These are phyloP conservation scores for Scheffersomyces coipomensis DNA, from an alignment of 805 yeast genomes.

Conservation along the genomic window DNA sequence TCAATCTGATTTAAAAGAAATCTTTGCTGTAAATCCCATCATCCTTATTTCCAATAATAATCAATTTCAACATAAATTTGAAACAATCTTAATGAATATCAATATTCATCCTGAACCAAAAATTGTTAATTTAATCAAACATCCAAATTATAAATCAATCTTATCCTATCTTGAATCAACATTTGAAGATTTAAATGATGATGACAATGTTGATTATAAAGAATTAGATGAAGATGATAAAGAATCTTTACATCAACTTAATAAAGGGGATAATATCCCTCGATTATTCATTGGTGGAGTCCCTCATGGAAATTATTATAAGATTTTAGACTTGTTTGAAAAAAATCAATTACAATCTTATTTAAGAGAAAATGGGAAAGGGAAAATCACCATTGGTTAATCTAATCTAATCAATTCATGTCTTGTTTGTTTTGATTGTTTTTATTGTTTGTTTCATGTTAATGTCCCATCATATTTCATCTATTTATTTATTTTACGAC, in stretches of 20 bases:
- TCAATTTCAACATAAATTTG: constrained; percentile 11
- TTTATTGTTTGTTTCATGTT: too few species aligned
- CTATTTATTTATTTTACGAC: too few species aligned
- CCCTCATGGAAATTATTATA: constrained; percentile 28
- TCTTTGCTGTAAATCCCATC: constrained; percentile 28
- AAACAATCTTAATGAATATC: constrained; percentile 17
- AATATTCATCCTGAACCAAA: constrained; percentile 33
- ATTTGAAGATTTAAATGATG: constrained; percentile 7
- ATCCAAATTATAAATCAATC: constrained; percentile 26
- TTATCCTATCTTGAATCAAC: constrained; percentile 21
- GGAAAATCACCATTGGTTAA: constrained; percentile 21
- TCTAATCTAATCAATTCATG: too few species aligned
- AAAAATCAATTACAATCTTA: constrained; percentile 18
- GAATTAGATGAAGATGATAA: constrained; percentile 10
- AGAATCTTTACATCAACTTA: too few species aligned
- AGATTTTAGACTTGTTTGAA: constrained; percentile 18
- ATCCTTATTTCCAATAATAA: constrained; percentile 24
- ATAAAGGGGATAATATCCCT: too few species aligned
- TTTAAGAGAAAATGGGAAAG: constrained; percentile 25
- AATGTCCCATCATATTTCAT: too few species aligned
- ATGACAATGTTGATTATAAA: constrained; percentile 6
- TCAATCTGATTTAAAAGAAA: constrained; percentile 21
- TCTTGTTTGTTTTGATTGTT: too few species aligned
- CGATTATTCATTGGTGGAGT: constrained; percentile 32
- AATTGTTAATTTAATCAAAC: constrained; percentile 26